These are phyloP conservation scores for Helicostylum pulchrum DNA, from an alignment of 192 early-diverging fungal genomes.

Conservation along the genomic window DNA sequence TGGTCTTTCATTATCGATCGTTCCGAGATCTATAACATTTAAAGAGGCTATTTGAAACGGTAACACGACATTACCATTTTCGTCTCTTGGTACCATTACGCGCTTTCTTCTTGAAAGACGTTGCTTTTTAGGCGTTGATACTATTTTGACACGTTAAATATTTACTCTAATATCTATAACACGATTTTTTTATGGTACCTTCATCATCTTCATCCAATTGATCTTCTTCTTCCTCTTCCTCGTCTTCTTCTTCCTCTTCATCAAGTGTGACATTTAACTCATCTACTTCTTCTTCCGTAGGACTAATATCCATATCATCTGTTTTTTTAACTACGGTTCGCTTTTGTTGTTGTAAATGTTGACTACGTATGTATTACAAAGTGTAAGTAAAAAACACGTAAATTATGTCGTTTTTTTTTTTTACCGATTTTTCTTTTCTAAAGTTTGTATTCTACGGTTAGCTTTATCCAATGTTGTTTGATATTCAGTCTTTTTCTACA, in stretches of 20 bases:
- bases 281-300: conserved; percentile 11
- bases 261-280: not conserved
- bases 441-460: conserved; percentile 23
- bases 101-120: conserved; percentile 5
- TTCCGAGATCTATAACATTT: conserved; percentile 58
- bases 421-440: conserved; percentile 21
- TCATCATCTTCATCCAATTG: conserved; percentile 18
- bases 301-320: conserved; percentile 18
- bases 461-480: conserved; percentile 25
- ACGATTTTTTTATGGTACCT: not conserved
- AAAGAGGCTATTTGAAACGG: conserved; percentile 64
- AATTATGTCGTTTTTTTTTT: not conserved
- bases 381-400: not conserved
- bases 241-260: conserved; percentile 6
- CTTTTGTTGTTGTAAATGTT: not conserved
- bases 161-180: not conserved
- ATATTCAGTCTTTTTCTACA: conserved; percentile 19
- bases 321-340: not conserved
- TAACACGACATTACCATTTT: conserved; percentile 57
- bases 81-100: conserved; percentile 29
- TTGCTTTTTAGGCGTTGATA: conserved; percentile 14
- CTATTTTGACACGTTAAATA: not conserved
- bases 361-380: too few species aligned
- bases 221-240: conserved; percentile 11
- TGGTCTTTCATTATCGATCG: conserved; percentile 52